A percentile compares a stretch with the other conserved stretches of the same genome.
These are phyloP conservation scores for Castanea crenata DNA, from an alignment of 306 rosid species.

Conservation along the genomic window DNA sequence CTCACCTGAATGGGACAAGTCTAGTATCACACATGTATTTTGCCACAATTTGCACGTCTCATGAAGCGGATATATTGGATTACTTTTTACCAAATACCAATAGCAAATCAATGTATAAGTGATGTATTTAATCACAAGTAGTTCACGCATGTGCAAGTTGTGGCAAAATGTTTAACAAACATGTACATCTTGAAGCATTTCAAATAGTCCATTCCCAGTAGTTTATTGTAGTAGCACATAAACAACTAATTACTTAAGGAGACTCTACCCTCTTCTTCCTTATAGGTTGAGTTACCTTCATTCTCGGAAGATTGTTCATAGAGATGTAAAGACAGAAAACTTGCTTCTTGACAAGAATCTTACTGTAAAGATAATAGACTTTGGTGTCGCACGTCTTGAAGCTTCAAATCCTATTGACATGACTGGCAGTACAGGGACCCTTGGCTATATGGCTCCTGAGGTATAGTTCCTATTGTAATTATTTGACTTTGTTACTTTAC, in stretches of 20 bases:
- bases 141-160: too few species aligned
- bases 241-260: background rate
- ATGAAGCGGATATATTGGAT: too few species aligned
- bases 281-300: background rate
- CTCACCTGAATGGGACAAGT: too few species aligned
- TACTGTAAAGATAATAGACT: background rate
- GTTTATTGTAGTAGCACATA: background rate
- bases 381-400: background rate
- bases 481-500: background rate
- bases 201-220: background rate
- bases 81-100: too few species aligned
- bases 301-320: background rate
- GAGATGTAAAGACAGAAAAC: constrained; percentile 9
- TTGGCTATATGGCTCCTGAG: constrained; percentile 3
- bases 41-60: too few species aligned
- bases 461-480: background rate
- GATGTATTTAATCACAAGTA: too few species aligned
- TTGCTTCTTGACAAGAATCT: constrained; percentile 4
- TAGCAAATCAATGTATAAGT: too few species aligned
- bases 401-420: background rate
- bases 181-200: background rate
- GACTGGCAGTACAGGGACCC: constrained; percentile 5
- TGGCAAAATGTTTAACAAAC: too few species aligned
- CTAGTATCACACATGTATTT: too few species aligned
- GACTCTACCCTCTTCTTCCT: background rate